Evolutionary conservation across 2,329 filamentous ascomycete species (phyloP), one percentile per base, ranked within the genome.

Genomic region (Rhinocladiella mackenziei): DNA sequence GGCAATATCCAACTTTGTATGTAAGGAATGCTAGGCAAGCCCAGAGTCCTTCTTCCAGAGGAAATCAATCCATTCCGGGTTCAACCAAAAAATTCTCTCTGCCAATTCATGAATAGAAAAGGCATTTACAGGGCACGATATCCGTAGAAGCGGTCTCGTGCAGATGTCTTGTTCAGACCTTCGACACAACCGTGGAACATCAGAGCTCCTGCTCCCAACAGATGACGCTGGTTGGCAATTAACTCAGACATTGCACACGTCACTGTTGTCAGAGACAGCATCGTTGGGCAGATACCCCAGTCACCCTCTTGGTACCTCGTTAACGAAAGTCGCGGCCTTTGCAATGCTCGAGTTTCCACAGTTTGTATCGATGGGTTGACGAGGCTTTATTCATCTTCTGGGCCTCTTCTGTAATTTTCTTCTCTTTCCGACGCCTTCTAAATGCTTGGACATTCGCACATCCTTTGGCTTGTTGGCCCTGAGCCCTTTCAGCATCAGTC

Each of bases 401-500:
- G 5, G 39, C 26, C 8, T 48, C 36, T 14, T 48, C 36, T 4
- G 29, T 14, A 33, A 18, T n/a, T 4, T 32, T 26, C 35, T 53
- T 53, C 19, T 53, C 50, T 26, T 48, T 53, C 30, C 50, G 46
- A 8, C 50, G 42, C 15, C 39, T 32, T 29, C 50, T 33, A 39
- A 53, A 53, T 6, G 50, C 50, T 20, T 50, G 50, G n/a, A 53
- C 50, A 28, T 53, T 53, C 25, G 45, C 45, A 29, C 50, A 38
- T 13, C 49, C 50, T 42, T 53, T 53, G 22, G 39, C 45, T 26
- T 46, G 43, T 15, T 46, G 45, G n/a, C 42, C 50, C 23, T 50
- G 42, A 10, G 45, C 50, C 23, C 50, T 43, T 34, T 53, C 50
- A 25, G 39, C 45, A 13, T 49, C 50, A n/a, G 50, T 53, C 23